These are phyloP conservation scores for Blepharisma japonicum DNA, from an alignment of 73 alveolate genomes.

Conservation along the genomic window DNA sequence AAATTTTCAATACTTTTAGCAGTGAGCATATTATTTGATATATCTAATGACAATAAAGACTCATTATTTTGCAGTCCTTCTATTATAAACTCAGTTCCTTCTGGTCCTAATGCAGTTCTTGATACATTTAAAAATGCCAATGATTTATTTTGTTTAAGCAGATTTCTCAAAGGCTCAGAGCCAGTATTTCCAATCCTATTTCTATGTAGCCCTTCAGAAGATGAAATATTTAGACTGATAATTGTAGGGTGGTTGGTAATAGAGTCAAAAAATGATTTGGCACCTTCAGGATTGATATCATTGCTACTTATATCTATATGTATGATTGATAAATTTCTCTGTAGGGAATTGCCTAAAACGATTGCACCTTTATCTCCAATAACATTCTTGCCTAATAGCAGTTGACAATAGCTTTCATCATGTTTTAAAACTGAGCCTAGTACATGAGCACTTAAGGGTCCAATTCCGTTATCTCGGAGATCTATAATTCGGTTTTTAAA, in stretches of 20 bases:
- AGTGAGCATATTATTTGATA: constrained; percentile 45
- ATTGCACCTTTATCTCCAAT: constrained; percentile 60
- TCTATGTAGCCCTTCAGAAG: constrained; percentile 50
- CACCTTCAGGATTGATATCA: constrained; percentile 55
- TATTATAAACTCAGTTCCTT: constrained; percentile 41
- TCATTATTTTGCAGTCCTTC: constrained; percentile 44
- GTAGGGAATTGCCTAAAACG: constrained; percentile 38
- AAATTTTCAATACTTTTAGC: constrained; percentile 38
- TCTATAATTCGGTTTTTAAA: not conserved
- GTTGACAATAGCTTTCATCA: constrained; percentile 2
- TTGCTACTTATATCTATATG: constrained; percentile 51
- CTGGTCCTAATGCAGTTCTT: constrained; percentile 43
- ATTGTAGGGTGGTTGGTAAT: constrained; percentile 38
- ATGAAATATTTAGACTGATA: constrained; percentile 34
- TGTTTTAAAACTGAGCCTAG: constrained; percentile 16
- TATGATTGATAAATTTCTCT: constrained; percentile 36
- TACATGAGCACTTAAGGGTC: constrained; percentile 31
- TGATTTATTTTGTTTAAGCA: constrained; percentile 31
- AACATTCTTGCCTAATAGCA: constrained; percentile 46
- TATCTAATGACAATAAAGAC: constrained; percentile 39
- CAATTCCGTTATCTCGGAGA: constrained; percentile 27
- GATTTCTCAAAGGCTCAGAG: constrained; percentile 30
- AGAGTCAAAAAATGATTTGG: constrained; percentile 38
- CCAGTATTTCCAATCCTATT: constrained; percentile 55
- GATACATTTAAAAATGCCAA: constrained; percentile 41